Percentiles rank a stretch among this genome's conserved stretches.
Evolutionary conservation across 2,329 filamentous ascomycete species (phyloP).

Genomic region (Teratosphaeria destructans): DNA sequence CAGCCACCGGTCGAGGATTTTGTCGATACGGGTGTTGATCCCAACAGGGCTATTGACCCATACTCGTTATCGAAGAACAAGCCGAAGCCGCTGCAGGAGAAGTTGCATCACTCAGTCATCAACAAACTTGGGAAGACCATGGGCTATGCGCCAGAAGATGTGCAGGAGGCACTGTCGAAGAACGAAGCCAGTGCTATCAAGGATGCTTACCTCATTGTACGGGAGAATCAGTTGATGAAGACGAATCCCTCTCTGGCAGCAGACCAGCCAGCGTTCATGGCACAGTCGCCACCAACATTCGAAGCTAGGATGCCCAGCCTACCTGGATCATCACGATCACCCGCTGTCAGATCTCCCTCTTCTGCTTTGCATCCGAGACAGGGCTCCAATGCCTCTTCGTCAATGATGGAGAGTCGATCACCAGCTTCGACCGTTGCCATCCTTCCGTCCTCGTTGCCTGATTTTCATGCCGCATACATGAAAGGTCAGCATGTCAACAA

Average conservation of each 20-base stretch:
- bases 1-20: conserved; percentile 84
- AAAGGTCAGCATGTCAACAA: conserved; percentile 45
- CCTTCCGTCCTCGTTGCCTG: conserved; percentile 78
- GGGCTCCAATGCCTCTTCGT: conserved; percentile 33
- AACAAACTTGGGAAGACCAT: conserved; percentile 96
- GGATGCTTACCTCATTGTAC: conserved; percentile 94
- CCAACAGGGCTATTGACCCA: conserved; percentile 79
- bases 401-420: conserved; percentile 29
- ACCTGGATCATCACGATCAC: conserved; percentile 14
- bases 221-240: conserved; percentile 96
- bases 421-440: conserved; percentile 74
- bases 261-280: conserved; percentile 44
- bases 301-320: conserved; percentile 26
- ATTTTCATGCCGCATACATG: conserved; percentile 86
- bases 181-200: conserved; percentile 97
- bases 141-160: conserved; percentile 91
- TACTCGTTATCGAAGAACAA: conserved; percentile 71
- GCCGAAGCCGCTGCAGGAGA: conserved; percentile 69
- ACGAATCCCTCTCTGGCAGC: conserved; percentile 57
- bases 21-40: conserved; percentile 84
- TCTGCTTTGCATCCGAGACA: conserved; percentile 28
- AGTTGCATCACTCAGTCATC: conserved; percentile 83
- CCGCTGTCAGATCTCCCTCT: conserved; percentile 5
- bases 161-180: conserved; percentile 83
- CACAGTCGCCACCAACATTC: conserved; percentile 43